Percentiles rank a stretch among this genome's conserved stretches.
These are phyloP conservation scores for Karstenula rhodostoma DNA, from an alignment of 2,329 filamentous ascomycete species.

Conservation along the genomic window DNA sequence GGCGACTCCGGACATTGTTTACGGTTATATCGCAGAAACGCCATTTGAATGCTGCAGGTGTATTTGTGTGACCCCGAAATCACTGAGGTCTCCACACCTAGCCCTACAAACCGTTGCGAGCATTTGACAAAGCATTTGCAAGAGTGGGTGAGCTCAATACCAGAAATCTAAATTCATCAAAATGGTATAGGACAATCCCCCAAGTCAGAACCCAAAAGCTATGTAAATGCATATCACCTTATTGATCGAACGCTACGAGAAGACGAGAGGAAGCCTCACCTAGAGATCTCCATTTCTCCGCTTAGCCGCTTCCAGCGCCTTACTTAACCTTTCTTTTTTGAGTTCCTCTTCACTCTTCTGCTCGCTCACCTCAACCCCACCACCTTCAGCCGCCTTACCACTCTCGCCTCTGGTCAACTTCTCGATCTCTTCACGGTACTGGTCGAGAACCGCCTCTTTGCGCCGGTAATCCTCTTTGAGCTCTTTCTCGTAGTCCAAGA, in stretches of 20 bases:
- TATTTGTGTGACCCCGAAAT: background rate
- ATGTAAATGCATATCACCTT: background rate
- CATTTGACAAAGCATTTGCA: background rate
- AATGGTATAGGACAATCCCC: background rate
- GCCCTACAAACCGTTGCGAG: background rate
- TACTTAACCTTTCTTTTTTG: constrained; percentile 58
- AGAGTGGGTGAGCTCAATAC: background rate
- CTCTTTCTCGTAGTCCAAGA: constrained; percentile 43
- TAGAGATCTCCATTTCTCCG: constrained; percentile 56
- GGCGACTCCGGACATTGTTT: background rate
- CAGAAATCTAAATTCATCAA: background rate
- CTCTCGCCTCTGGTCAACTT: constrained; percentile 37
- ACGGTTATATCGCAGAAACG: too few species aligned
- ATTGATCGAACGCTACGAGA: background rate
- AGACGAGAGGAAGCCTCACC: background rate
- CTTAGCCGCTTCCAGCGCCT: constrained; percentile 63
- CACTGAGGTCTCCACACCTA: background rate
- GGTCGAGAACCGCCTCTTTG: constrained; percentile 50
- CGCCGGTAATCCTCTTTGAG: constrained; percentile 46
- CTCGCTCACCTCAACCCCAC: constrained; percentile 28
- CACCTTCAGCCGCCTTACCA: constrained; percentile 31
- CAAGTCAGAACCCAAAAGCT: background rate
- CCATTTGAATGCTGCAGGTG: background rate
- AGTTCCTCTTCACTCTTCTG: constrained; percentile 49
- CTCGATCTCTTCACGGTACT: constrained; percentile 42